Evolutionary conservation across 2,329 filamentous ascomycete species (phyloP).

Genomic region (Endoconidiophora polonica): DNA sequence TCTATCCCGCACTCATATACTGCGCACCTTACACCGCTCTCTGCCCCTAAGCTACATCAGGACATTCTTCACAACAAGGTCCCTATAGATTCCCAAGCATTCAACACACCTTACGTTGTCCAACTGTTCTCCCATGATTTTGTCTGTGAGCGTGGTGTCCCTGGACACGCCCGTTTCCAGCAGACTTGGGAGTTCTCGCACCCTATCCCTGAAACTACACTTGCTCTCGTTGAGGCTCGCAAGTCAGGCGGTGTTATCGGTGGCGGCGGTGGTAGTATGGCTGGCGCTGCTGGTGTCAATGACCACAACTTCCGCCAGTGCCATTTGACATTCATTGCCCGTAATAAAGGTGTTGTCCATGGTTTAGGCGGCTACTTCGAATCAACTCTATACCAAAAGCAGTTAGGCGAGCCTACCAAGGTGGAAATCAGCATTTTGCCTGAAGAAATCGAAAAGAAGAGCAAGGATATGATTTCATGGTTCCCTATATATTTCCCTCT

Average conservation of each 20-base stretch:
- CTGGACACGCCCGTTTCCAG: conserved; percentile 48
- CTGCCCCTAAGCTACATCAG: conserved; percentile 68
- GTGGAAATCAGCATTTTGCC: conserved; percentile 88
- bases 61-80: conserved; percentile 51
- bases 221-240: conserved; percentile 38
- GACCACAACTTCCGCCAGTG: conserved; percentile 79
- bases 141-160: conserved; percentile 45
- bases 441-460: conserved; percentile 80
- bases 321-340: conserved; percentile 60
- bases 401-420: conserved; percentile 26
- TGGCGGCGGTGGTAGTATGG: conserved; percentile 56
- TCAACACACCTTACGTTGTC: conserved; percentile 88
- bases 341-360: conserved; percentile 68
- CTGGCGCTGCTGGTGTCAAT: conserved; percentile 64
- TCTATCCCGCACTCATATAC: conserved; percentile 91
- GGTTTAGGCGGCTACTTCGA: conserved; percentile 93
- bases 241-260: conserved; percentile 47
- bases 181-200: conserved; percentile 69
- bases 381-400: conserved; percentile 63
- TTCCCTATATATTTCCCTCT: conserved; percentile 97
- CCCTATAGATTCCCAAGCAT: conserved; percentile 49
- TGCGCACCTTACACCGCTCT: conserved; percentile 81
- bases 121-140: conserved; percentile 83
- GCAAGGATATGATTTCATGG: conserved; percentile 97
- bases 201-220: conserved; percentile 44